Evolutionary conservation across 2,329 filamentous ascomycete genomes (phyloP).

Genomic region (Scedosporium minutisporum): DNA sequence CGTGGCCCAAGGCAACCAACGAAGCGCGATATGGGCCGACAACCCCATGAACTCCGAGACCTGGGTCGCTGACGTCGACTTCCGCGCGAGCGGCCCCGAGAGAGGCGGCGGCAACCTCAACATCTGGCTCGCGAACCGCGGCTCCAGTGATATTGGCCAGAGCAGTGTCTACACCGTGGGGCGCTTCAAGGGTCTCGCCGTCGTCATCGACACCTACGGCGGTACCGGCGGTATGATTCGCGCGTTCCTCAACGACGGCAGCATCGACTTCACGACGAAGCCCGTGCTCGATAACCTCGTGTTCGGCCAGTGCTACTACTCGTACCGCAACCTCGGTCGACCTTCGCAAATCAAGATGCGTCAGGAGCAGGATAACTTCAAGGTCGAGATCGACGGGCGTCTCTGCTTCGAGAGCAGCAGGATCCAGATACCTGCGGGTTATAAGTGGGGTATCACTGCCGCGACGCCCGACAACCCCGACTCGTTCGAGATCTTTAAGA

Average conservation of each 20-base stretch:
- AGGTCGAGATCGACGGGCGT: constrained; percentile 70
- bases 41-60: constrained; percentile 49
- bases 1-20: constrained; percentile 72
- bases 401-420: constrained; percentile 78
- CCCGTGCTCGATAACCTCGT: constrained; percentile 73
- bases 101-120: constrained; percentile 82
- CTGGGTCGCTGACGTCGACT: constrained; percentile 79
- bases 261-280: constrained; percentile 66
- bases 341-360: constrained; percentile 69
- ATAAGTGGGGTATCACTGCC: constrained; percentile 79
- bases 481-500: constrained; percentile 87
- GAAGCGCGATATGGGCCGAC: constrained; percentile 75
- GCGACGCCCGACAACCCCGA: constrained; percentile 86
- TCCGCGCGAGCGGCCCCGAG: constrained; percentile 79
- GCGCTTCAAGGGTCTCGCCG: constrained; percentile 79
- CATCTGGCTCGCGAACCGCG: constrained; percentile 77
- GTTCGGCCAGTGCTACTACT: constrained; percentile 86
- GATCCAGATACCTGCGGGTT: constrained; percentile 68
- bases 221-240: constrained; percentile 70
- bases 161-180: constrained; percentile 76
- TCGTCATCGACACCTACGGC: constrained; percentile 78
- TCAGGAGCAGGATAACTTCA: constrained; percentile 55
- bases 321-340: constrained; percentile 83
- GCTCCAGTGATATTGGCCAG: constrained; percentile 53
- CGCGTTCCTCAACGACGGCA: constrained; percentile 89